phyloP scores from a whole-genome alignment of 2,329 filamentous ascomycete species.

The Nothopassalora personata region DNA sequence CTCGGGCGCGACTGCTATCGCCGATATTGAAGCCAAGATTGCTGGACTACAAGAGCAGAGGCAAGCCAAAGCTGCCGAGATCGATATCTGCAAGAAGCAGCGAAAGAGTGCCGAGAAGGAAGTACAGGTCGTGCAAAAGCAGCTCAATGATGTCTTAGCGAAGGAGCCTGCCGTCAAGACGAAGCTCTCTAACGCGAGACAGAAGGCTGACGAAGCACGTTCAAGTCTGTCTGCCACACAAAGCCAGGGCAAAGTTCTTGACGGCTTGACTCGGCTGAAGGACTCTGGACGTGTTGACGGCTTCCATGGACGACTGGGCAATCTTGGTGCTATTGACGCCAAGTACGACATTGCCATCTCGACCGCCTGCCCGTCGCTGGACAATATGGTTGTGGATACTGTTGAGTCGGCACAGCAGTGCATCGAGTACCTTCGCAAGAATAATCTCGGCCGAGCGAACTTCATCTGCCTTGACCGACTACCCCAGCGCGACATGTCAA shows the following conservation, averaged over 20 bases:
- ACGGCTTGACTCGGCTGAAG: constrained; percentile 86
- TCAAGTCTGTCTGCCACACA: constrained; percentile 86
- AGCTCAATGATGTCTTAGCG: constrained; percentile 65
- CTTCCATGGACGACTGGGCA: constrained; percentile 91
- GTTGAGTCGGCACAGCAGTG: constrained; percentile 96
- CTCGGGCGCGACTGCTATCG: constrained; percentile 74
- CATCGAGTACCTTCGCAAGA: constrained; percentile 95
- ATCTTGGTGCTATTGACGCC: constrained; percentile 86
- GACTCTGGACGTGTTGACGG: constrained; percentile 96
- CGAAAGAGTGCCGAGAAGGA: constrained; percentile 70
- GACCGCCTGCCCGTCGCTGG: constrained; percentile 82
- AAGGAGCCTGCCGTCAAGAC: constrained; percentile 78
- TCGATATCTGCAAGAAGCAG: constrained; percentile 69
- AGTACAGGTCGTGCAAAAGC: constrained; percentile 62
- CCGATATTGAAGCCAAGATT: constrained; percentile 79
- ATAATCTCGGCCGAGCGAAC: constrained; percentile 91
- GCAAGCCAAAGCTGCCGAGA: constrained; percentile 63
- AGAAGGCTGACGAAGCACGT: constrained; percentile 93
- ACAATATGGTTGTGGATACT: constrained; percentile 95
- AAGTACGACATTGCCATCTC: constrained; percentile 98
- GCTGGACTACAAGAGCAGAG: constrained; percentile 65
- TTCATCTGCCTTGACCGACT: constrained; percentile 94
- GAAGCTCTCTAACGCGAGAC: constrained; percentile 80
- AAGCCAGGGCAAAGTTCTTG: constrained; percentile 77
- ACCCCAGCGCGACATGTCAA: constrained; percentile 67